These are phyloP conservation scores for Aspergillus oerlinghausenensis DNA, from an alignment of 2,329 filamentous ascomycete genomes.

Conservation along the genomic window DNA sequence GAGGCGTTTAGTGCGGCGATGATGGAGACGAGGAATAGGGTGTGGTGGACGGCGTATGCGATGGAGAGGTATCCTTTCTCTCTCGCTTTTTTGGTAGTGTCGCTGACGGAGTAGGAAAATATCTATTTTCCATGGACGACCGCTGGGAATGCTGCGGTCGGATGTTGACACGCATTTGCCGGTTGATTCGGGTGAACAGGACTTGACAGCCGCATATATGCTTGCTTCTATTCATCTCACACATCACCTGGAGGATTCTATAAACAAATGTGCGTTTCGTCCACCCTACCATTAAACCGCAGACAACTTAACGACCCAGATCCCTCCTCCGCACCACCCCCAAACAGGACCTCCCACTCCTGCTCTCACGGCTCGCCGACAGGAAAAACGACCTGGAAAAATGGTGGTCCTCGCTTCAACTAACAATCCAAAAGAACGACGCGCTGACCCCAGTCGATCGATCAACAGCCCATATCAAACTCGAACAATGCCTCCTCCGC, in stretches of 20 bases:
- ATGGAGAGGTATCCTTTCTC: slow-evolving; percentile 42
- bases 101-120: slow-evolving; percentile 35
- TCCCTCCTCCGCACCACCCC: slow-evolving; percentile 11
- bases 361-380: slow-evolving; percentile 7
- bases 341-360: slow-evolving; percentile 5
- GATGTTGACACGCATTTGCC: slow-evolving; percentile 49
- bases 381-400: slow-evolving; percentile 4
- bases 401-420: slow-evolving; percentile 14
- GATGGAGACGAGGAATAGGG: slow-evolving; percentile 47
- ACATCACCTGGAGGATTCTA: slow-evolving; percentile 17
- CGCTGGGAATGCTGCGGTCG: slow-evolving; percentile 45
- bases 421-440: not conserved
- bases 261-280: slow-evolving; percentile 29
- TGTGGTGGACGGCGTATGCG: slow-evolving; percentile 52
- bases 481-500: slow-evolving; percentile 46
- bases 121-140: slow-evolving; percentile 49
- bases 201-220: slow-evolving; percentile 34
- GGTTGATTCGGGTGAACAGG: slow-evolving; percentile 17
- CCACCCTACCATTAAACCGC: not conserved
- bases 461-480: slow-evolving; percentile 22
- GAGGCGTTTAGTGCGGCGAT: slow-evolving; percentile 38
- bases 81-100: not conserved
- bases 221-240: slow-evolving; percentile 27
- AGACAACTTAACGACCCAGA: slow-evolving; percentile 9
- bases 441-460: slow-evolving; percentile 8